Evolutionary conservation across 1,284 basidiomycete species (phyloP).

Genomic region (Phellopilus nigrolimitatus): DNA sequence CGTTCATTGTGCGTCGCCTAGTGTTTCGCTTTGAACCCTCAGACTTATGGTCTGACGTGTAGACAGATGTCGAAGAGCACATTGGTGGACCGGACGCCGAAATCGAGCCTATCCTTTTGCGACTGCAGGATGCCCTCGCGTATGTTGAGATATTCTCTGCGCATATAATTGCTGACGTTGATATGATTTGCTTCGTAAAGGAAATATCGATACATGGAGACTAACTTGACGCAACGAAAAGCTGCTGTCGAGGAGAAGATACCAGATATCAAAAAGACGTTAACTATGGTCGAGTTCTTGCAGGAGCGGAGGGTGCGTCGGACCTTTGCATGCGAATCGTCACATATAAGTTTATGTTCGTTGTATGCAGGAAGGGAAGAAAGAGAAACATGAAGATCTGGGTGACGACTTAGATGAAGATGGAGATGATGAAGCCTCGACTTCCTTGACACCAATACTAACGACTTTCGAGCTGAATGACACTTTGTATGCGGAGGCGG

Average conservation of each 20-base stretch:
- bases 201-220: conserved; percentile 98
- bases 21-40: not conserved
- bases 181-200: conserved; percentile 40
- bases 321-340: not conserved
- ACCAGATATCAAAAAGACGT: conserved; percentile 92
- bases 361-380: conserved; percentile 53
- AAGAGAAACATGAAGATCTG: conserved; percentile 35
- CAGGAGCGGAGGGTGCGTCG: conserved; percentile 61
- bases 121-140: conserved; percentile 92
- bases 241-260: conserved; percentile 89
- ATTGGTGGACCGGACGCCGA: conserved; percentile 78
- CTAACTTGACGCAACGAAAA: conserved; percentile 77
- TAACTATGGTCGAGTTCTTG: conserved; percentile 85
- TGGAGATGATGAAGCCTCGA: conserved; percentile 28
- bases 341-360: not conserved
- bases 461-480: conserved; percentile 97
- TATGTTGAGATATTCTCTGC: conserved; percentile 41
- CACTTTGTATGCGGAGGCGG: conserved; percentile 90
- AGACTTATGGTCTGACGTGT: conserved; percentile 18
- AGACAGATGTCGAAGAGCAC: conserved; percentile 85
- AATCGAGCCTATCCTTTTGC: conserved; percentile 75
- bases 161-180: conserved; percentile 25
- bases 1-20: conserved; percentile 76
- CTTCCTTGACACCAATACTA: conserved; percentile 52
- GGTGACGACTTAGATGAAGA: conserved; percentile 37